Percentiles rank a stretch among this genome's conserved stretches.
These are phyloP conservation scores for Diaporthe capsici DNA, from an alignment of 2,329 filamentous ascomycete species.

Conservation along the genomic window DNA sequence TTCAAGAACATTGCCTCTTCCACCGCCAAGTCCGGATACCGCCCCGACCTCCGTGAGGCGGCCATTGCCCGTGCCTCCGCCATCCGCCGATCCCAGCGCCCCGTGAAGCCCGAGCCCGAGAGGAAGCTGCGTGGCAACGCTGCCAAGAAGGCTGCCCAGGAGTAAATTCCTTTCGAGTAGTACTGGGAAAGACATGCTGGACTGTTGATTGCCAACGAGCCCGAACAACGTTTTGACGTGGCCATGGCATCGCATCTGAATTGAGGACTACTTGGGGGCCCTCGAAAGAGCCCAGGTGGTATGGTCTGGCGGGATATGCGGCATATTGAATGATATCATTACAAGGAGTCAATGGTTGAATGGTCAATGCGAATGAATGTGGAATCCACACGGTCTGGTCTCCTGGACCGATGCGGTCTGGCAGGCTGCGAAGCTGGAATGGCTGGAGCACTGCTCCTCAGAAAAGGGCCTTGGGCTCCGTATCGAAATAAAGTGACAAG, in stretches of 20 bases:
- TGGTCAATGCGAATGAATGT: constrained; percentile 40
- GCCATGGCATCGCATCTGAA: constrained; percentile 36
- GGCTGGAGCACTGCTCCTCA: background rate
- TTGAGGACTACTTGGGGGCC: constrained; percentile 19
- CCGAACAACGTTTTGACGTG: background rate
- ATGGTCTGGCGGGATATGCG: constrained; percentile 32
- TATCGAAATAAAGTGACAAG: constrained; percentile 36
- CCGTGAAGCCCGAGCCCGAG: constrained; percentile 81
- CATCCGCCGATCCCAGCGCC: constrained; percentile 83
- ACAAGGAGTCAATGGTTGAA: constrained; percentile 42
- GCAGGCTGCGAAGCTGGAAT: constrained; percentile 19
- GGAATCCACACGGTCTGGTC: constrained; percentile 34
- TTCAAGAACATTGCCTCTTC: constrained; percentile 90
- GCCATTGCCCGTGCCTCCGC: constrained; percentile 91
- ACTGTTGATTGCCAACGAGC: constrained; percentile 35
- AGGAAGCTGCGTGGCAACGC: constrained; percentile 84
- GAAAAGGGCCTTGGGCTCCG: constrained; percentile 1
- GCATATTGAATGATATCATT: constrained; percentile 41
- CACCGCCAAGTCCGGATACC: constrained; percentile 89
- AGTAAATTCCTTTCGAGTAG: constrained; percentile 48
- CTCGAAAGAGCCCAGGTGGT: constrained; percentile 19
- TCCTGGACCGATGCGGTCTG: background rate
- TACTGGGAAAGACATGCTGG: constrained; percentile 18
- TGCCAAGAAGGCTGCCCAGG: constrained; percentile 78
- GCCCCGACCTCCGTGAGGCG: constrained; percentile 79